Percentiles rank a stretch among this genome's conserved stretches.
These are phyloP conservation scores for Agaricus bisporus DNA, from an alignment of 768 basidiomycete genomes.

Conservation along the genomic window DNA sequence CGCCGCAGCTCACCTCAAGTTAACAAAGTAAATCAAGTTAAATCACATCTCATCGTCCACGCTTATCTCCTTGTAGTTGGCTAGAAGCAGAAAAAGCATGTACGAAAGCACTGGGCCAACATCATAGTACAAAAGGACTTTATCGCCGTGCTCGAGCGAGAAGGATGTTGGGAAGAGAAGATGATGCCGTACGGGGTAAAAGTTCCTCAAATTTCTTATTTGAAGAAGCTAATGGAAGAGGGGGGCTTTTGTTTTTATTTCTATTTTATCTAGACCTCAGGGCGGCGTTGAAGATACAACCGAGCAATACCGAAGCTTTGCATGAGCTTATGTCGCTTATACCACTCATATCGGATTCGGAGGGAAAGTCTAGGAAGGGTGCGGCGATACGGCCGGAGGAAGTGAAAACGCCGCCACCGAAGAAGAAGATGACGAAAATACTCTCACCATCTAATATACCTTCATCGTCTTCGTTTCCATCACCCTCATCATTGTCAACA, in stretches of 20 bases:
- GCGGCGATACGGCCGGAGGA: background rate
- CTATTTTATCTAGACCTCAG: conserved; percentile 42
- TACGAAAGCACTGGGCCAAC: conserved; percentile 56
- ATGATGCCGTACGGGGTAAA: conserved; percentile 58
- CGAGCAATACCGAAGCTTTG: conserved; percentile 56
- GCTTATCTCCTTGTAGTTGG: conserved; percentile 39
- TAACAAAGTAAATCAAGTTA: conserved; percentile 48
- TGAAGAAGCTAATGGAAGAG: no score
- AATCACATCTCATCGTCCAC: background rate
- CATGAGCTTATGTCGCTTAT: conserved; percentile 45
- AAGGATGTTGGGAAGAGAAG: conserved; percentile 47
- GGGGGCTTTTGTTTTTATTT: no score
- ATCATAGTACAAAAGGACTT: conserved; percentile 62
- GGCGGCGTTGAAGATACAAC: conserved; percentile 54
- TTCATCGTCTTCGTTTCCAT: background rate
- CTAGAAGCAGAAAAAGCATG: conserved; percentile 69
- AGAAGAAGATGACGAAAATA: no score
- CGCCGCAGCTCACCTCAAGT: conserved; percentile 68
- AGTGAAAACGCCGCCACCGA: background rate
- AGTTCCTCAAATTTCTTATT: background rate
- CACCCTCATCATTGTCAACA: no score
- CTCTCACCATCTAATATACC: background rate
- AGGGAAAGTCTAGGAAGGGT: background rate
- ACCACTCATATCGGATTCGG: conserved; percentile 15
- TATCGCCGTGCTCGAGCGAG: conserved; percentile 66